A percentile compares a stretch with the other conserved stretches of the same genome.
phyloP scores from a whole-genome alignment of 257 asterid genomes.

The Nicotiana undulata region DNA sequence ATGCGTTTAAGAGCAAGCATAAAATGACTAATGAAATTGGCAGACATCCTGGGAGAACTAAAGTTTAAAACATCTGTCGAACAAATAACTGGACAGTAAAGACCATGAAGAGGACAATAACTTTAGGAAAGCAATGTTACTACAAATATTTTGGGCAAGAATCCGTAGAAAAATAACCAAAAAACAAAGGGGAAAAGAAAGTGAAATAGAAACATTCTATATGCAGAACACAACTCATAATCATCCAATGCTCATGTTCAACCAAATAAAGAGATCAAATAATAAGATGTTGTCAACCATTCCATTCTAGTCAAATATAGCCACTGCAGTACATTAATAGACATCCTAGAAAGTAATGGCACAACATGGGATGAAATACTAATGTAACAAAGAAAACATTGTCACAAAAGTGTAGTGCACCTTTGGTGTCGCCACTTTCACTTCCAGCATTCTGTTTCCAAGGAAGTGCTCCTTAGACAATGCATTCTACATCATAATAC shows the following conservation, averaged over 20 bases:
- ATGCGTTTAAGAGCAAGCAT: not conserved
- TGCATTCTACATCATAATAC: slow-evolving; percentile 53
- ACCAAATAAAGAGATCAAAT: not conserved
- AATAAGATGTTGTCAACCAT: not conserved
- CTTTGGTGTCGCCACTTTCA: slow-evolving; percentile 97
- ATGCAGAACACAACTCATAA: not conserved
- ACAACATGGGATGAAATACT: not conserved
- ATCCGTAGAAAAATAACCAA: not conserved
- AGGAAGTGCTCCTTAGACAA: slow-evolving; percentile 73
- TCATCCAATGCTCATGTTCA: not conserved
- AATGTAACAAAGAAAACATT: not conserved
- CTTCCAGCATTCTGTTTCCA: slow-evolving; percentile 86
- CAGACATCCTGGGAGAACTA: not conserved
- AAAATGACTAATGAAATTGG: not conserved
- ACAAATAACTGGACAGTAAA: not conserved
- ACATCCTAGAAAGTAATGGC: not conserved
- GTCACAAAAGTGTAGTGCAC: slow-evolving; percentile 20
- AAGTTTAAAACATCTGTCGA: not conserved
- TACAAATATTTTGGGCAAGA: not conserved
- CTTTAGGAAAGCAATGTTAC: not conserved
- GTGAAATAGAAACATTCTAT: not conserved
- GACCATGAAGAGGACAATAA: not conserved
- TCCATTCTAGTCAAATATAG: not conserved
- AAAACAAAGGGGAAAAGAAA: not conserved
- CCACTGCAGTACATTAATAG: not conserved